Base-by-base conservation (phyloP, 202 grass and related monocot genomes). In the Panicum virgatum region DNA sequence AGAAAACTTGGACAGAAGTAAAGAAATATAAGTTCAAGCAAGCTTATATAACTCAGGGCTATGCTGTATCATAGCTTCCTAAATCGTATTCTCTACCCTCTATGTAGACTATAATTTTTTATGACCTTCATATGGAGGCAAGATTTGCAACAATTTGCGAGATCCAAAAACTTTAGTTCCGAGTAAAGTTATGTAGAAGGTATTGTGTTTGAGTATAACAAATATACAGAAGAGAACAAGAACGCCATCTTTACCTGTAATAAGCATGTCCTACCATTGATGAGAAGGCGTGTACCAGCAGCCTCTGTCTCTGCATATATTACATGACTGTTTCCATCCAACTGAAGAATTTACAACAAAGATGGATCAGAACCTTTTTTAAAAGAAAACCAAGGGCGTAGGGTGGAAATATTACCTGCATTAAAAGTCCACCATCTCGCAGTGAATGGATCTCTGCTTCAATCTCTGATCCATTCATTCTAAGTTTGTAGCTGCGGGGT, bases 311-410 rank as follows among this genome's bases (percentile, higher is more conserved):
- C 92, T 3, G 96, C 96, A 84, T 99, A 99, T 85, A 96, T 94
- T 62, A 99, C 91, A 85, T 99, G 93, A 84, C 96, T 99, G 37
- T 99, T 99, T 83, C 91, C 96, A 90, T 96, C 91, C 89, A 99
- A 77, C 96, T 99, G 87, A 76, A 84, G 36, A 81, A 83, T 80
- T 80, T 76, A 91, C 22, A 73, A 76, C 71, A 80, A 74, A 66
- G 15, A 60, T 82, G 26, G 50, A 73, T 78, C 22, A 84, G 66
- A 68, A 14, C 50, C 7, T 62, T 77, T 75, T 32, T 29, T 61
- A 81, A 82, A 6, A 43, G 74, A 79, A 58, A 81, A 72, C 42
- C 6, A 50, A 72, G 43, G 2, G 10, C 11, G 36, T 10, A 42
- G 0, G 61, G 23, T 60, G 22, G 43, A 92, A n/a, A 82, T 59